Evolutionary conservation across 495 filamentous ascomycete species (phyloP), one percentile per base, ranked within the genome.

Genomic region (Neurospora sp.): DNA sequence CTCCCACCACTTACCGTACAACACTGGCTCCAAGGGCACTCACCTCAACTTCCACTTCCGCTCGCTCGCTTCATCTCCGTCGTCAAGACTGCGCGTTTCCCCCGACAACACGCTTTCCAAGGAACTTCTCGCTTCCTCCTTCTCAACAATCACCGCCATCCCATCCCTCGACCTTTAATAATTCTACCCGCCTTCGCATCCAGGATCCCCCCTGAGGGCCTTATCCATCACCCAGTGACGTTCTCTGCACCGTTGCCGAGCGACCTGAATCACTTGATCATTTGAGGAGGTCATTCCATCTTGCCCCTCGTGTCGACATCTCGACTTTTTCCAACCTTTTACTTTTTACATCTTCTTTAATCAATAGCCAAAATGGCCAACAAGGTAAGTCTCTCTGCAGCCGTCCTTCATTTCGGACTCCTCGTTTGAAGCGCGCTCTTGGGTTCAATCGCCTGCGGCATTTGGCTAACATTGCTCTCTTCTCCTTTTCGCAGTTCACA

Each of bases 401-500:
- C 54, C 1, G 6, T 16, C 27, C 9, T 66, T 10, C 27, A 16
- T 31, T 18, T 66, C 27, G 54, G 2, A 18, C 54, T 37, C 54
- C 54, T 18, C 7, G 12, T 18, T 62, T 71, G 16, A 44, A 35
- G 12, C 20, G 39, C 40, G 20, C n/a, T 20, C 39, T 35, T 39
- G 31, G 20, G 20, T n/a, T 37, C 12, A 35, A 35, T 35, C 6
- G 44, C 42, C n/a, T 69, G 31, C 54, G 41, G 39, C 18, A 31
- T 42, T 48, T 73, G 46, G 73, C 76, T 78, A 31, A 78, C 72
- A 46, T 48, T 27, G 3, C 54, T 35, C 12, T 31, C 59, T 48
- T 35, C 18, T n/a, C 31, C 10, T 44, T 69, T 8, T 40, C 54
- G n/a, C 84, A 98, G 93, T 98, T 98, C 83, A 88, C 98, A 77